Evolutionary conservation across 441 rosid species (phyloP).

Genomic region (Gossypium trilobum): DNA sequence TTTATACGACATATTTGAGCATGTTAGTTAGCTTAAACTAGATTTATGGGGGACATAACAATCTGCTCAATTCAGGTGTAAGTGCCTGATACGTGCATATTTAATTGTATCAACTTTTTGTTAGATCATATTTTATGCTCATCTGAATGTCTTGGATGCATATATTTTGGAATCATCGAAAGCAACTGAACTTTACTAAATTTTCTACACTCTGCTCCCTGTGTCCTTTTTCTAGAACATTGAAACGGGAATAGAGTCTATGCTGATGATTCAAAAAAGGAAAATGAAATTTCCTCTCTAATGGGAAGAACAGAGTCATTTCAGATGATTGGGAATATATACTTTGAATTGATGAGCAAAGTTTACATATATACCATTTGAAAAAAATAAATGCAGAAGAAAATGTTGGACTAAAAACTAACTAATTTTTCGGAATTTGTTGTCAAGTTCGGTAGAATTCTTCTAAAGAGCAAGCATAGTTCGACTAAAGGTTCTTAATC

Average conservation of each 20-base stretch:
- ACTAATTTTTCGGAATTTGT: neutral
- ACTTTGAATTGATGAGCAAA: neutral
- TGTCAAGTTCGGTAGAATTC: neutral
- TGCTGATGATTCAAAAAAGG: neutral
- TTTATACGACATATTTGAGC: neutral
- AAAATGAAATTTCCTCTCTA: neutral
- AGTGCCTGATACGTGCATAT: neutral
- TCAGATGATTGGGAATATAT: neutral
- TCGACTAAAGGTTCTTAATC: neutral
- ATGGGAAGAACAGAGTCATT: neutral
- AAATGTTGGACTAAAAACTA: neutral
- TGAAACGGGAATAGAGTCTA: no score
- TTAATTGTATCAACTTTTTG: neutral
- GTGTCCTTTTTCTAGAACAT: no score
- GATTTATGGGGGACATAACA: neutral
- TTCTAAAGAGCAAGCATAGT: neutral
- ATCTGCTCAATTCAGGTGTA: neutral
- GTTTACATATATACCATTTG: neutral
- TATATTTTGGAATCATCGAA: neutral
- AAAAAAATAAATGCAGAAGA: neutral
- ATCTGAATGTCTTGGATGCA: no score
- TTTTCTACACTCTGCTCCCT: neutral
- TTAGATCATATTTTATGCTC: neutral
- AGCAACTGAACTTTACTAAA: neutral
- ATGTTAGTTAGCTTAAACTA: neutral